Base-by-base conservation (phyloP, 2,329 filamentous ascomycete genomes). In the Xylariaceae sp. region DNA sequence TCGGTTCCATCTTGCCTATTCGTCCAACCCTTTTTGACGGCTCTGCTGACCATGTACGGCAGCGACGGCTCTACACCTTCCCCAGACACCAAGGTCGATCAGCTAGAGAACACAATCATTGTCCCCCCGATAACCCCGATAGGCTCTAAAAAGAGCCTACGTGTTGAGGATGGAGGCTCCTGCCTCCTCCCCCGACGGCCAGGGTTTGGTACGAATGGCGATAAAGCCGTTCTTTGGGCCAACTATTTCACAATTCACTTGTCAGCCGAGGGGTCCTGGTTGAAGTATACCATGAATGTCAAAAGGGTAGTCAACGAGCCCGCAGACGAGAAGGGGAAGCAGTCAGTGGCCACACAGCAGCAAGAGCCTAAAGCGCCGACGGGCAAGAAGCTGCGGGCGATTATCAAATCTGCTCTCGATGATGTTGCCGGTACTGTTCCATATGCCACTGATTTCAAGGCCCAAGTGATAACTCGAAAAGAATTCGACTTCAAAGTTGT, bases 191-290 rank as follows among this genome's bases (percentile, higher is more conserved):
- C 74, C 3, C 40, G 53, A 6, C 66, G 74, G 2, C 75, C 75
- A 14, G 66, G 65, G 2, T 78, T 68, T 45, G 73, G 73, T 14
- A 63, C 53, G 3, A 48, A 47, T 4, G 75, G 74, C 3, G 55
- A 32, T 2, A 31, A 53, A 0, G 65, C 74, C 2, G 50, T 59
- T 2, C 59, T 78, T 0, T 77, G 72, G 71, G 61, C 73, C 4
- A 78, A 79, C 53, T 78, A 73, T 48, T 77, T 74, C 48, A 58
- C 58, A 1, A 41, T 78, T 33, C 51, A 61, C 5, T 46, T 70
- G 6, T 62, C 63, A 28, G 50, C 58, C 0, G 50, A 59, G 2
- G 42, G 48, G 8, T 3, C 37, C 0, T 41, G 75, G 4, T 68
- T 63, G 52, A 69, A 65, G 40, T 78, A 78, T 52, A 62, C 59